Evolutionary conservation across 441 rosid species (phyloP), one percentile per base, ranked within the genome.

Genomic region (Omphalea diandra): DNA sequence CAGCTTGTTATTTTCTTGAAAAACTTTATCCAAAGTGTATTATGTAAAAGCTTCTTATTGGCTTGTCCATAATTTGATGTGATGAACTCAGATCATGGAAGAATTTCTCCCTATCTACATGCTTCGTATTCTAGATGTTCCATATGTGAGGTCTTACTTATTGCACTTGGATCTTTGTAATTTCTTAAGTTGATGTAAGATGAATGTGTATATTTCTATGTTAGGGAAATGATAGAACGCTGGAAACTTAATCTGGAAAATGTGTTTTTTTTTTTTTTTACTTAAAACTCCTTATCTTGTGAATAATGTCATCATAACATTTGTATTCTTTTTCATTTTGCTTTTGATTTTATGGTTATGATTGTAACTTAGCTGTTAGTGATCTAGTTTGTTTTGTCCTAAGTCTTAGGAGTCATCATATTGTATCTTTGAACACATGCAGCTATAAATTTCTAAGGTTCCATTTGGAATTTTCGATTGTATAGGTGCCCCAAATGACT

Each of bases 401-500:
- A 35, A 27, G 9, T 36, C 32, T 24, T 20, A 10, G 2, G 26
- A 26, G 38, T 29, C 26, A 11, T 47, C 15, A 3, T 26, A 3
- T 24, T 53, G 32, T 46, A 14, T 59, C 3, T 54, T 61, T 55
- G 20, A 22, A 15, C 32, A 32, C 41, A 31, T 60, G 9, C 31
- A 29, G 40, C 26, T 35, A n/a, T 33, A 43, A 11, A 10, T 14
- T 41, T 32, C 26, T 56, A 32, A 46, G 64, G 29, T 35, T 62
- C 33, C 40, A 31, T 46, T 58, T 57, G 44, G 5, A 22, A 52
- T 76, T 54, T 69, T 66, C 7, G 33, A n/a, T 72, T 73, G 38
- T 46, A 3, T 72, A 86, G 92, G 83, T 75, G 53, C 67, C 91
- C 62, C 75, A 88, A 52, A 66, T 81, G 73, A 87, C 71, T 72